Conservation (phyloP, 768 basidiomycete genomes). For the Tricholoma saponaceum region DNA sequence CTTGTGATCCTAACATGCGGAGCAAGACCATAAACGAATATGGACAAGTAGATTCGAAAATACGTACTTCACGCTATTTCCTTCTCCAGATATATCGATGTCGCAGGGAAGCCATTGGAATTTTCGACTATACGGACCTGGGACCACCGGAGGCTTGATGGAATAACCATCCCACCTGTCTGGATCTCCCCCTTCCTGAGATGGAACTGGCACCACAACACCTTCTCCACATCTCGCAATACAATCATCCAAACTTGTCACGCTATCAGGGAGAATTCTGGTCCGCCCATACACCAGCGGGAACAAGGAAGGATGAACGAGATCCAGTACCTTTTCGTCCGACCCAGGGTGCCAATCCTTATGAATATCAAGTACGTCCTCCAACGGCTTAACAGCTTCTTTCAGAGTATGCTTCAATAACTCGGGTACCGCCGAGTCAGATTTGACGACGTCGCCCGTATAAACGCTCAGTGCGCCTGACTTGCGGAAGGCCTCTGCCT, state of each 20-base stretch:
- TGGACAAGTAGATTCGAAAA: background rate
- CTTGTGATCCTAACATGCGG: constrained; percentile 22
- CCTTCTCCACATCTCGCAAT: constrained; percentile 15
- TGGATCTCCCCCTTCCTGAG: background rate
- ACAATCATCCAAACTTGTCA: constrained; percentile 11
- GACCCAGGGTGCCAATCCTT: constrained; percentile 42
- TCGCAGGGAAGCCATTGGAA: constrained; percentile 25
- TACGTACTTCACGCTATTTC: constrained; percentile 15
- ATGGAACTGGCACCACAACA: constrained; percentile 4
- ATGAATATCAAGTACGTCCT: constrained; percentile 26
- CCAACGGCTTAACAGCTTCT: constrained; percentile 20
- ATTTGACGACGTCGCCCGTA: constrained; percentile 20
- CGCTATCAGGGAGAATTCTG: constrained; percentile 5
- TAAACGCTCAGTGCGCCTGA: constrained; percentile 11
- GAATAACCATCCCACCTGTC: background rate
- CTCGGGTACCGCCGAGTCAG: constrained; percentile 22
- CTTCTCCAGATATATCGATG: constrained; percentile 20
- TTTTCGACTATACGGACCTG: background rate
- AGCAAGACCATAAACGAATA: background rate
- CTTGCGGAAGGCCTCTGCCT: constrained; percentile 8
- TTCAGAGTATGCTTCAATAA: constrained; percentile 15
- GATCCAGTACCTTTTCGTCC: constrained; percentile 34
- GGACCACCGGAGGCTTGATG: background rate
- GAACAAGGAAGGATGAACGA: constrained; percentile 39
- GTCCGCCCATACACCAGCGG: constrained; percentile 28